Percentiles rank a stretch among this genome's conserved stretches.
These are phyloP conservation scores for Neopestalotiopsis clavispora DNA, from an alignment of 2,329 filamentous ascomycete genomes.

Conservation along the genomic window DNA sequence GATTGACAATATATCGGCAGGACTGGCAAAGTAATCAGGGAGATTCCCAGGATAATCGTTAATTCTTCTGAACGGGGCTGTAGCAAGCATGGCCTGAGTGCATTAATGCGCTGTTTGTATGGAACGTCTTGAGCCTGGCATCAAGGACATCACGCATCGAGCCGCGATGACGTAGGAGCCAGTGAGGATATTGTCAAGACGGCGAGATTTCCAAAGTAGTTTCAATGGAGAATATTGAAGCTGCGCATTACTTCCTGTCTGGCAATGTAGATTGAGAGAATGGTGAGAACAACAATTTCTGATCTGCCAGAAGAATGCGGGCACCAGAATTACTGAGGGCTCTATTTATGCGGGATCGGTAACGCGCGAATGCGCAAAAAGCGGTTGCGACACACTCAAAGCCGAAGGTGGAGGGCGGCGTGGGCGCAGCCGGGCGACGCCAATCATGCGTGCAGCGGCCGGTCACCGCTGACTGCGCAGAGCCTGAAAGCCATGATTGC, in stretches of 20 bases:
- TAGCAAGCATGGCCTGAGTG: neutral
- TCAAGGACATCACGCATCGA: slow-evolving; percentile 6
- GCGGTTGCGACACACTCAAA: slow-evolving; percentile 10
- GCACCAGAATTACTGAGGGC: neutral
- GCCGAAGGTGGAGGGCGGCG: neutral
- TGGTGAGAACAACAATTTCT: neutral
- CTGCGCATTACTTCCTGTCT: slow-evolving; percentile 5
- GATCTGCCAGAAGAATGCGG: neutral
- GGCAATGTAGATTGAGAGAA: too few relatives aligned
- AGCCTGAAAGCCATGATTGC: neutral
- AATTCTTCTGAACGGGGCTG: neutral
- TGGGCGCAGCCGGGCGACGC: neutral
- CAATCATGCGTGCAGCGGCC: slow-evolving; percentile 20
- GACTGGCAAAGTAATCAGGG: neutral
- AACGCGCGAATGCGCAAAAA: slow-evolving; percentile 11
- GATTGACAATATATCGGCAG: too few relatives aligned
- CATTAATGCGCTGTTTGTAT: neutral
- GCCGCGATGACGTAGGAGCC: slow-evolving; percentile 1
- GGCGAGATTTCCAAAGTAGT: neutral
- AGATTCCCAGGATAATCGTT: neutral
- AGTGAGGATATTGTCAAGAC: slow-evolving; percentile 13
- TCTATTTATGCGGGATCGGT: neutral
- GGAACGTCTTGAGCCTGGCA: slow-evolving; percentile 11
- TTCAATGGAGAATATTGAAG: neutral
- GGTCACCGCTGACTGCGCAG: slow-evolving; percentile 16